Conservation (phyloP, 2,329 filamentous ascomycete species). For the Tolypocladium guangdongense region DNA sequence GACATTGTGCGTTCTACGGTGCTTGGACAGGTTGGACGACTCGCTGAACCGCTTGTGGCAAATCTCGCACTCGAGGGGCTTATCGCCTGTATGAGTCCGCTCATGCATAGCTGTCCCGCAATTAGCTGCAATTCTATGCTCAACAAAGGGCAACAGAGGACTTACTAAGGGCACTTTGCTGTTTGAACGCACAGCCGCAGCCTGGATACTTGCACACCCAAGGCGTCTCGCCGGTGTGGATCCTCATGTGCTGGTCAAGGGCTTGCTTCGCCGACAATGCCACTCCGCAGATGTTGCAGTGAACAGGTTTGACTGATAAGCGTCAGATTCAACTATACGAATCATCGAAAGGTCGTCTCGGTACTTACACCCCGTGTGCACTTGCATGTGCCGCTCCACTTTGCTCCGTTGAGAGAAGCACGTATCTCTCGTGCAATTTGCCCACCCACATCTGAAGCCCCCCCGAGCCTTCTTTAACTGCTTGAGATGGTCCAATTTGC, state of each 20-base stretch:
- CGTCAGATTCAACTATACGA: conserved; percentile 2
- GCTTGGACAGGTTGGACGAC: conserved; percentile 56
- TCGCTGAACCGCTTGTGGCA: conserved; percentile 52
- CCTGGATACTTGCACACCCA: conserved; percentile 41
- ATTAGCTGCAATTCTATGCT: conserved; percentile 7
- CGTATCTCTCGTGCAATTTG: conserved; percentile 39
- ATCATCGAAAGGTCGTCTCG: neutral
- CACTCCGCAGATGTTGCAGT: conserved; percentile 43
- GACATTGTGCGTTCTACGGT: conserved; percentile 48
- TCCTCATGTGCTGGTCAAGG: conserved; percentile 55
- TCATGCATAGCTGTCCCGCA: conserved; percentile 48
- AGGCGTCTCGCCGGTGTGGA: conserved; percentile 55
- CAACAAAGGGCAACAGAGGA: conserved; percentile 2
- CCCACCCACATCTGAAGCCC: conserved; percentile 46
- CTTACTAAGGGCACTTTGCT: conserved; percentile 56
- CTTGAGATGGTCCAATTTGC: conserved; percentile 38
- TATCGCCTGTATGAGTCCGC: conserved; percentile 54
- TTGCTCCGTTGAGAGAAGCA: conserved; percentile 52
- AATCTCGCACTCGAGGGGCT: conserved; percentile 46
- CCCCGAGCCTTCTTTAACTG: conserved; percentile 28
- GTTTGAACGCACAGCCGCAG: conserved; percentile 51
- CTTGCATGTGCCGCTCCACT: conserved; percentile 53
- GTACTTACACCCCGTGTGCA: conserved; percentile 50
- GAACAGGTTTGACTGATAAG: conserved; percentile 44
- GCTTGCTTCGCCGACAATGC: conserved; percentile 57